phyloP scores from a whole-genome alignment of 768 basidiomycete species.

The Cantharellus anzutake region DNA sequence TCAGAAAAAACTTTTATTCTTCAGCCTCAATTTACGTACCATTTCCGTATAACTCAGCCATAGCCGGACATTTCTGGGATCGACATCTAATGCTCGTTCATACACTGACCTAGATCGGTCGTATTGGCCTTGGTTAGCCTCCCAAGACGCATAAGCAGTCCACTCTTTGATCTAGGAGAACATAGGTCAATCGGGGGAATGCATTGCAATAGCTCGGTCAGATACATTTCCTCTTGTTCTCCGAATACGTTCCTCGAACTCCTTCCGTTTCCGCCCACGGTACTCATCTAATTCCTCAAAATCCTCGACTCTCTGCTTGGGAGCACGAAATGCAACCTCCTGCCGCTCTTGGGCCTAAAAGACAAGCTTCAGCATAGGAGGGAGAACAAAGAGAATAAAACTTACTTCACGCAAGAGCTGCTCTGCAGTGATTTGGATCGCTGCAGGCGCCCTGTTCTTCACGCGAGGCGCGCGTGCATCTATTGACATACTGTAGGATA shows the following conservation, averaged over 20 bases:
- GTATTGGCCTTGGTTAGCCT: constrained; percentile 94
- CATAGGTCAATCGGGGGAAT: not conserved
- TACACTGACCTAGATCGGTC: constrained; percentile 88
- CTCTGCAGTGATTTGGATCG: constrained; percentile 93
- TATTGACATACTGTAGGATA: not conserved
- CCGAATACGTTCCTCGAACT: constrained; percentile 62
- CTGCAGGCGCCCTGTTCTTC: constrained; percentile 91
- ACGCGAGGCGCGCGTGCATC: constrained; percentile 24
- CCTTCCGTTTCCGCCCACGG: constrained; percentile 66
- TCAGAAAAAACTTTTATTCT: not conserved
- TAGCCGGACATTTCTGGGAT: constrained; percentile 70
- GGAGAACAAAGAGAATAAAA: not conserved
- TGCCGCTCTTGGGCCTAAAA: constrained; percentile 88
- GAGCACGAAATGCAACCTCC: constrained; percentile 78
- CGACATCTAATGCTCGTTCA: constrained; percentile 92
- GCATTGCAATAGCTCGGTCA: not conserved
- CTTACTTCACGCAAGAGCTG: constrained; percentile 85
- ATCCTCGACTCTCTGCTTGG: constrained; percentile 90
- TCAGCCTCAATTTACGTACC: constrained; percentile 14
- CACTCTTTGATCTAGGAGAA: constrained; percentile 23
- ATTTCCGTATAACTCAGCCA: constrained; percentile 83
- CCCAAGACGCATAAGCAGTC: constrained; percentile 33
- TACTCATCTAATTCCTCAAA: constrained; percentile 73
- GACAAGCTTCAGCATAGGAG: not conserved
- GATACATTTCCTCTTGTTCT: constrained; percentile 19